These are phyloP conservation scores for Colletotrichum paranaense DNA, from an alignment of 2,329 filamentous ascomycete genomes.

Conservation along the genomic window DNA sequence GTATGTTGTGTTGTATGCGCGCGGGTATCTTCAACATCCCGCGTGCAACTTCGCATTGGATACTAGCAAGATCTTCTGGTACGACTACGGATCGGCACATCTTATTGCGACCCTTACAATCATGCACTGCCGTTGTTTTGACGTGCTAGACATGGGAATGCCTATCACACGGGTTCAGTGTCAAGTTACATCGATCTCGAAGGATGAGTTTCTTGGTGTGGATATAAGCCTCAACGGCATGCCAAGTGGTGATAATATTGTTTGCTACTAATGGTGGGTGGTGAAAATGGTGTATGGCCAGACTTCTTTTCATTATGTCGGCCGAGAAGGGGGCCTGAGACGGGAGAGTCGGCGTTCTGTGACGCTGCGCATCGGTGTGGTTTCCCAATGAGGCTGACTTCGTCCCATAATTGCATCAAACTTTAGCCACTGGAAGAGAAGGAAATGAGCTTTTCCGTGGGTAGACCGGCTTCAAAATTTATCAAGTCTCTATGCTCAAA, in stretches of 20 bases:
- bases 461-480: not conserved
- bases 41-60: not conserved
- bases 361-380: slow-evolving; percentile 4
- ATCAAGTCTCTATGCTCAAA: not conserved
- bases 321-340: slow-evolving; percentile 2
- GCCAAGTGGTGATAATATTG: not conserved
- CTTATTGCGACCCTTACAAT: not conserved
- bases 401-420: slow-evolving; percentile 9
- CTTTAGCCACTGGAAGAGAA: slow-evolving; percentile 3
- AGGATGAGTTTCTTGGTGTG: not conserved
- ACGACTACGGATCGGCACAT: not conserved
- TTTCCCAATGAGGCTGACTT: slow-evolving; percentile 13
- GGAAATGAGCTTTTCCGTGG: not conserved
- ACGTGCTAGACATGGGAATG: not conserved
- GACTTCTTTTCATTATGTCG: not conserved
- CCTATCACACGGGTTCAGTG: slow-evolving; percentile 23
- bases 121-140: not conserved
- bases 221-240: not conserved
- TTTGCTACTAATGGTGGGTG: not conserved
- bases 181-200: slow-evolving; percentile 8
- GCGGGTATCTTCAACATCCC: not conserved
- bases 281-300: not conserved
- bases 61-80: not conserved
- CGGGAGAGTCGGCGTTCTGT: not conserved
- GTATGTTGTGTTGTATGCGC: not conserved